Evolutionary conservation across 495 filamentous ascomycete genomes (phyloP).

Genomic region (Tuber microsphaerosporum): DNA sequence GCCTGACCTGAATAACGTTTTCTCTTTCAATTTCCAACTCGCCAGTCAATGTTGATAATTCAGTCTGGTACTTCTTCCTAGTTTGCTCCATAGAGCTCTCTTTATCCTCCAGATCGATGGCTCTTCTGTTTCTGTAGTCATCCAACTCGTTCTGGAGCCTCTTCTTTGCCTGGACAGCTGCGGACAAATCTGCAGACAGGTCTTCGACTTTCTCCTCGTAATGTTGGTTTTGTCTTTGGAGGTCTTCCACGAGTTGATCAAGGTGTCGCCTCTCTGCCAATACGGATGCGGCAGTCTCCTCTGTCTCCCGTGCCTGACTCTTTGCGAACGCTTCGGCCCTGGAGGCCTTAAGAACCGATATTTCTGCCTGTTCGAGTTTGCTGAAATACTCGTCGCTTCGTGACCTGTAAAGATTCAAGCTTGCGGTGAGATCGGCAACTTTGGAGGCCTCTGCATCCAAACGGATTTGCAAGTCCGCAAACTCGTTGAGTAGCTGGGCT

Average conservation of each 20-base stretch:
- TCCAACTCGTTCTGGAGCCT: slow-evolving; percentile 95
- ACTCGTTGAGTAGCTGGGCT: slow-evolving; percentile 82
- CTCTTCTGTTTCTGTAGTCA: slow-evolving; percentile 89
- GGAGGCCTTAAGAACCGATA: slow-evolving; percentile 84
- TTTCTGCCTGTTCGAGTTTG: slow-evolving; percentile 95
- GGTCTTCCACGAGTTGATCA: slow-evolving; percentile 79
- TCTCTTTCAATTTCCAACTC: slow-evolving; percentile 92
- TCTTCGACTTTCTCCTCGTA: slow-evolving; percentile 90
- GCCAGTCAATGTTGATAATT: slow-evolving; percentile 78
- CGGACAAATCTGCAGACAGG: slow-evolving; percentile 78
- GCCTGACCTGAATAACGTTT: slow-evolving; percentile 61
- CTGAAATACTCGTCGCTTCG: slow-evolving; percentile 95
- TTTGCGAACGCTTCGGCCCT: slow-evolving; percentile 92
- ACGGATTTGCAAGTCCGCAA: slow-evolving; percentile 86
- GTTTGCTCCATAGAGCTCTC: slow-evolving; percentile 96
- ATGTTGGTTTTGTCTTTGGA: slow-evolving; percentile 80
- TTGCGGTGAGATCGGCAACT: slow-evolving; percentile 73
- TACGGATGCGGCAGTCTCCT: slow-evolving; percentile 81
- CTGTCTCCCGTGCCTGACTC: slow-evolving; percentile 76
- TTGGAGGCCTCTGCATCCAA: slow-evolving; percentile 83
- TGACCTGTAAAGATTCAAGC: slow-evolving; percentile 80
- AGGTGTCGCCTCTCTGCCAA: slow-evolving; percentile 89
- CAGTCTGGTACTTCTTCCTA: slow-evolving; percentile 90
- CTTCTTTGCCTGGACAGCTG: slow-evolving; percentile 83
- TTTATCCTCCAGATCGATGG: slow-evolving; percentile 94